phyloP scores from a whole-genome alignment of 2,329 filamentous ascomycete genomes.

The Epichloe aotearoae region DNA sequence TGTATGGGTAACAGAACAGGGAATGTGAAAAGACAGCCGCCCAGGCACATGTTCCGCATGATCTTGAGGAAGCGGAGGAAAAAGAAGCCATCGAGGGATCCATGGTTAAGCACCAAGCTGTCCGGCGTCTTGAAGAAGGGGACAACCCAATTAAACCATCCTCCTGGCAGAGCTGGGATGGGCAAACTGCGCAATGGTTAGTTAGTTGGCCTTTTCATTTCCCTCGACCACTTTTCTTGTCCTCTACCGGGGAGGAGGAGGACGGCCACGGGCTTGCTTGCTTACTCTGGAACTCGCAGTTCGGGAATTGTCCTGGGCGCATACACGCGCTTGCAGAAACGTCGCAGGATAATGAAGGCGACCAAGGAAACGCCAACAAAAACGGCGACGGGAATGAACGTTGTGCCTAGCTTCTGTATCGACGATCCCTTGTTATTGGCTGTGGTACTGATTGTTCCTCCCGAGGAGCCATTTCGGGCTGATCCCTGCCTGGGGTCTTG shows the following conservation, averaged over 20 bases:
- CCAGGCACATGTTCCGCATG: conserved; percentile 70
- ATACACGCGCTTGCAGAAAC: conserved; percentile 39
- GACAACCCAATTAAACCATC: conserved; percentile 53
- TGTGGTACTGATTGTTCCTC: conserved; percentile 22
- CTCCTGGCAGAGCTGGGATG: conserved; percentile 43
- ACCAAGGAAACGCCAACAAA: conserved; percentile 36
- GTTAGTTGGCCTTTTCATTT: neutral
- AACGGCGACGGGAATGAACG: conserved; percentile 39
- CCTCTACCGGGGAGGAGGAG: neutral
- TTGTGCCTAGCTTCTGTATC: conserved; percentile 28
- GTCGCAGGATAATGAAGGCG: conserved; percentile 36
- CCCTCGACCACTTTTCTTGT: neutral
- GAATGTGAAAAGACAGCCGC: conserved; percentile 75
- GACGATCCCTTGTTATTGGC: conserved; percentile 22
- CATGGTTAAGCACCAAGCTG: conserved; percentile 73
- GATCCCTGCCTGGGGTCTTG: conserved; percentile 22
- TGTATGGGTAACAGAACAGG: conserved; percentile 80
- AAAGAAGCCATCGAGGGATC: conserved; percentile 84
- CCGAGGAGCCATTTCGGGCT: conserved; percentile 19
- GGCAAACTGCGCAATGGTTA: conserved; percentile 32
- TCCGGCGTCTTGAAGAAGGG: conserved; percentile 58
- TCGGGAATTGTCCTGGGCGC: conserved; percentile 37
- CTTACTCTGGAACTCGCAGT: conserved; percentile 31
- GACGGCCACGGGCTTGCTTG: conserved; percentile 4
- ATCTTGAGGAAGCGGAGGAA: conserved; percentile 60